These are phyloP conservation scores for Fusarium miscanthi DNA, from an alignment of 2,329 filamentous ascomycete genomes.

Conservation along the genomic window DNA sequence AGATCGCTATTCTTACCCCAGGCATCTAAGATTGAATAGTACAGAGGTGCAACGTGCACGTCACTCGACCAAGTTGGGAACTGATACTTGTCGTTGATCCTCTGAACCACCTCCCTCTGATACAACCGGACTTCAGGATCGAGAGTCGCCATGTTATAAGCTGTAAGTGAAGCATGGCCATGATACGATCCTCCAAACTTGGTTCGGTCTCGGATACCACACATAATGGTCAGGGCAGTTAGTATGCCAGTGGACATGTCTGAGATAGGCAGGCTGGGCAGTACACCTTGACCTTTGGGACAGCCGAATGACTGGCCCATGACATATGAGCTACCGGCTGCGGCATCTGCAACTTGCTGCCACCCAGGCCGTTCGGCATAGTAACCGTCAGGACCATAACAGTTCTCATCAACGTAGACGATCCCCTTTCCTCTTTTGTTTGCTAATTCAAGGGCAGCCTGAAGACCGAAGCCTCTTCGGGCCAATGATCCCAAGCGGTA, in stretches of 20 bases:
- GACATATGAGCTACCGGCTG: background rate
- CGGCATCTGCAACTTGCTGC: conserved; percentile 71
- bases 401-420: conserved; percentile 73
- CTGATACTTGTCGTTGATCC: background rate
- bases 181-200: background rate
- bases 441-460: background rate
- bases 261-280: background rate
- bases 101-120: background rate
- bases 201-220: background rate
- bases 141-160: background rate
- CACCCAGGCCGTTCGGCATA: conserved; percentile 71
- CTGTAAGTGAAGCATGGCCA: background rate
- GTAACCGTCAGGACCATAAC: conserved; percentile 67
- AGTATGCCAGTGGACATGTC: background rate
- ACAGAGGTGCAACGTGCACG: background rate
- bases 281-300: background rate
- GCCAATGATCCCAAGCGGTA: background rate
- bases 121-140: background rate
- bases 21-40: background rate
- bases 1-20: background rate
- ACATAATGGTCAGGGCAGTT: background rate
- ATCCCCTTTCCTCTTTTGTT: conserved; percentile 65
- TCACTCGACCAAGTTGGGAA: background rate
- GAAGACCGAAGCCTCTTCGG: background rate
- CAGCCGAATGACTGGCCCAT: background rate